Percentiles rank a stretch among this genome's conserved stretches.
Evolutionary conservation across 2,329 filamentous ascomycete species (phyloP).

Genomic region (Madurella fahalii): DNA sequence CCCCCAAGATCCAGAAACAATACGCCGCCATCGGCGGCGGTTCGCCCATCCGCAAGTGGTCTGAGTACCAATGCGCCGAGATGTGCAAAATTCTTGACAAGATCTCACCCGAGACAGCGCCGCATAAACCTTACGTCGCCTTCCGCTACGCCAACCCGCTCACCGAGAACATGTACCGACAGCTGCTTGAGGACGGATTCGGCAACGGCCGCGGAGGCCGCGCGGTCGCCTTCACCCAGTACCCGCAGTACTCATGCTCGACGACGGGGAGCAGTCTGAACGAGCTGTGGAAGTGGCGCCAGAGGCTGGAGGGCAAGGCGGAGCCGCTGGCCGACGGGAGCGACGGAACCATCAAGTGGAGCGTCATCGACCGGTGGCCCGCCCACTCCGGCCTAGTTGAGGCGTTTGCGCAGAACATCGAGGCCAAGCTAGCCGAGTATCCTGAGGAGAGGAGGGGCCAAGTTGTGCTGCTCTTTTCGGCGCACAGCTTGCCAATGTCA

Average conservation of each 20-base stretch:
- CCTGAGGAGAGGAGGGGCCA: conserved; percentile 73
- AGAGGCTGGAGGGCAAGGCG: conserved; percentile 75
- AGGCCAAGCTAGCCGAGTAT: conserved; percentile 78
- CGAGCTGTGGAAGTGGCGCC: conserved; percentile 96
- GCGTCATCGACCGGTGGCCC: conserved; percentile 96
- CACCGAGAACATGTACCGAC: conserved; percentile 88
- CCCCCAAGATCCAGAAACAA: conserved; percentile 94
- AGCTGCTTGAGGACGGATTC: conserved; percentile 82
- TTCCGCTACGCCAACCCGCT: conserved; percentile 93
- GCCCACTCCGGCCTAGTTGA: conserved; percentile 86
- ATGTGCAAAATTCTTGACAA: conserved; percentile 97
- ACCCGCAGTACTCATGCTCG: conserved; percentile 96
- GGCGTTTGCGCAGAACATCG: conserved; percentile 88
- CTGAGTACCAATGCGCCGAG: conserved; percentile 85
- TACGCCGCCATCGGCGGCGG: conserved; percentile 93
- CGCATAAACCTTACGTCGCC: conserved; percentile 95
- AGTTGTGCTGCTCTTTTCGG: conserved; percentile 87
- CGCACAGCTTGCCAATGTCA: conserved; percentile 93
- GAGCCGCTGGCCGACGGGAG: conserved; percentile 46
- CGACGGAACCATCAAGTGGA: conserved; percentile 82
- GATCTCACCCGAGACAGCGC: conserved; percentile 86
- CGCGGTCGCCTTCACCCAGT: conserved; percentile 96
- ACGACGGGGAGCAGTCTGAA: conserved; percentile 96
- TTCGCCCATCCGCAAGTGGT: conserved; percentile 98
- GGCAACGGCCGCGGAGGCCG: conserved; percentile 84